These are phyloP conservation scores for Thraustotheca clavata DNA, from an alignment of 352 stramenopile genomes.

Conservation along the genomic window DNA sequence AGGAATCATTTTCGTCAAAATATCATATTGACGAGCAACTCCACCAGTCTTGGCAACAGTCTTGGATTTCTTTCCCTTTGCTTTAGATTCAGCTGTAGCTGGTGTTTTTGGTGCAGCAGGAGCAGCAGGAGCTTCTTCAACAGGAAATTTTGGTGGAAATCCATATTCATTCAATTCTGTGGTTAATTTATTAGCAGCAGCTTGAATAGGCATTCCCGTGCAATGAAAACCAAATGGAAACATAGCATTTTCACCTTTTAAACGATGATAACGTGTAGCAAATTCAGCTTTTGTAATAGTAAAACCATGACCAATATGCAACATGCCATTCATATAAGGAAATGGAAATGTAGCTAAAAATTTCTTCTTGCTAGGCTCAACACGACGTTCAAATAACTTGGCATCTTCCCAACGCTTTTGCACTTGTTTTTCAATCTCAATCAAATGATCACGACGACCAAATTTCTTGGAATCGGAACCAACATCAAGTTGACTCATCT, in stretches of 20 bases:
- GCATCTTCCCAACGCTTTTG: conserved; percentile 82
- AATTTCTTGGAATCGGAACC: conserved; percentile 65
- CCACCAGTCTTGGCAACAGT: conserved; percentile 95
- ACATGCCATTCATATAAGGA: conserved; percentile 99
- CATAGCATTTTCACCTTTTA: conserved; percentile 98
- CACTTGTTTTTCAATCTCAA: conserved; percentile 87
- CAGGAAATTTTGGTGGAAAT: conserved; percentile 90
- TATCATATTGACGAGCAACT: conserved; percentile 97
- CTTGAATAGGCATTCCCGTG: conserved; percentile 99
- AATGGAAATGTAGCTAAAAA: conserved; percentile 99
- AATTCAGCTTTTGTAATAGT: conserved; percentile 98
- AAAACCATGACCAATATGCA: conserved; percentile 98
- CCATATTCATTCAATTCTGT: conserved; percentile 93
- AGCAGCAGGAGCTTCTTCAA: conserved; percentile 33
- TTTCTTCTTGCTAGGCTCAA: conserved; percentile 79
- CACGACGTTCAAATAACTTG: conserved; percentile 87
- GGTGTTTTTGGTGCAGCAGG: conserved; percentile 23
- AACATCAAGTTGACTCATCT: conserved; percentile 76
- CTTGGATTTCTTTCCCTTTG: conserved; percentile 98
- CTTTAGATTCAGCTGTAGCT: conserved; percentile 66
- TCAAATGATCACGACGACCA: conserved; percentile 82
- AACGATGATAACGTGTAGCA: conserved; percentile 86
- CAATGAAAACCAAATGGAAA: conserved; percentile 99
- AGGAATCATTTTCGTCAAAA: conserved; percentile 90
- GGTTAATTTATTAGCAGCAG: conserved; percentile 99